A percentile compares a stretch with the other conserved stretches of the same genome.
phyloP scores from a whole-genome alignment of 2,329 filamentous ascomycete genomes.

The Hypoxylon sp. region DNA sequence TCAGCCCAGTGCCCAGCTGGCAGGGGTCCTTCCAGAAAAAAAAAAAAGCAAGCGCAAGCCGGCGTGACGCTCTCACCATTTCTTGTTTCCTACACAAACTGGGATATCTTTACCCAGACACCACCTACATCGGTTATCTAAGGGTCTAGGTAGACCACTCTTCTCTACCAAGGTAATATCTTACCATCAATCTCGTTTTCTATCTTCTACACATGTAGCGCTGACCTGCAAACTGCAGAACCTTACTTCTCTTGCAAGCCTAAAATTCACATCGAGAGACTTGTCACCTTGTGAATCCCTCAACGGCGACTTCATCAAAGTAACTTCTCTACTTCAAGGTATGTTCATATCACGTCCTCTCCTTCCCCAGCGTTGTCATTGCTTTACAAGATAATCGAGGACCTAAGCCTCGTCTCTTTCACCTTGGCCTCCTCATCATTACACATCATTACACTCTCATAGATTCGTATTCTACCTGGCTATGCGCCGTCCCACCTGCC shows the following conservation, averaged over 20 bases:
- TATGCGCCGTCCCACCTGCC: background rate
- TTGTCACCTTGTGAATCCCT: background rate
- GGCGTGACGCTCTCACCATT: background rate
- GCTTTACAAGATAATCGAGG: background rate
- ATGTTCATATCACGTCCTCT: background rate
- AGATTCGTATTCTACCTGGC: background rate
- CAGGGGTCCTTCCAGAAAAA: background rate
- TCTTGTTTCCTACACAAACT: background rate
- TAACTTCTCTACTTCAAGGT: background rate
- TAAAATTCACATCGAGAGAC: background rate
- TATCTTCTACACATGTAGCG: background rate
- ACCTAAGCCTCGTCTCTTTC: background rate
- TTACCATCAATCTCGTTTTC: background rate
- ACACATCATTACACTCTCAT: background rate
- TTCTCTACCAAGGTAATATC: background rate
- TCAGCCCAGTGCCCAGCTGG: background rate
- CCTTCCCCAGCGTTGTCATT: background rate
- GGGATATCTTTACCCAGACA: background rate
- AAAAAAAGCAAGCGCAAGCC: conserved; percentile 1
- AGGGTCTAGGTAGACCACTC: background rate
- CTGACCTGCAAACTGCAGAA: background rate
- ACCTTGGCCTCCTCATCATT: background rate
- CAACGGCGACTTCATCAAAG: background rate
- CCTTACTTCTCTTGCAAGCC: background rate
- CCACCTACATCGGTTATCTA: background rate